These are phyloP conservation scores for Trametopsis cervina DNA, from an alignment of 768 basidiomycete species.

Conservation along the genomic window DNA sequence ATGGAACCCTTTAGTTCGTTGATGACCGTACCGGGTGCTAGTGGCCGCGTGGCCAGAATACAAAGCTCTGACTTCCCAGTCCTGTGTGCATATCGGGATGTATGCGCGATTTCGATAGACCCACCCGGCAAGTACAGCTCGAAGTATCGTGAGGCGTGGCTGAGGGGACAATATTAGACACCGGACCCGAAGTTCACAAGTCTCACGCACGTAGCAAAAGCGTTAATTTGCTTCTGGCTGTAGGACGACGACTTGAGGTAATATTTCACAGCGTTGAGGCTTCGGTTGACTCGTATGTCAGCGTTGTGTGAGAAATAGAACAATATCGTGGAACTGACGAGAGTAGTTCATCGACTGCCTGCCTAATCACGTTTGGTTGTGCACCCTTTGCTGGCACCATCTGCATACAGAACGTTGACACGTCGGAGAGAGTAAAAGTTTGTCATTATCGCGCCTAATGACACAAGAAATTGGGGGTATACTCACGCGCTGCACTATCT, in stretches of 20 bases:
- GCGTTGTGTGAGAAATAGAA: background rate
- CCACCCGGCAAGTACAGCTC: constrained; percentile 81
- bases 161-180: constrained; percentile 28
- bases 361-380: constrained; percentile 52
- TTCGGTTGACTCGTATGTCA: constrained; percentile 27
- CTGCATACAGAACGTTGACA: constrained; percentile 29
- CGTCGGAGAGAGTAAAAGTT: constrained; percentile 13
- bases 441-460: constrained; percentile 14
- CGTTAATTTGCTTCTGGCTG: constrained; percentile 82
- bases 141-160: constrained; percentile 85
- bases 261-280: constrained; percentile 68
- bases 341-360: constrained; percentile 74
- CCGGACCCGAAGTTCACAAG: constrained; percentile 16
- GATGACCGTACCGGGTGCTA: constrained; percentile 65
- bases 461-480: constrained; percentile 12
- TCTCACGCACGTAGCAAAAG: constrained; percentile 80
- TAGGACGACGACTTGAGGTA: constrained; percentile 55
- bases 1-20: constrained; percentile 87
- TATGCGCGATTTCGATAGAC: constrained; percentile 83
- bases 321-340: constrained; percentile 40
- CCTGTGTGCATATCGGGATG: constrained; percentile 78
- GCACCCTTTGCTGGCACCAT: constrained; percentile 51
- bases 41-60: constrained; percentile 71
- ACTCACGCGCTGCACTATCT: constrained; percentile 72
- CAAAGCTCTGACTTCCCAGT: constrained; percentile 89